Base-by-base conservation (phyloP, 1,284 basidiomycete genomes). In the Cystobasidiaceae sp. region DNA sequence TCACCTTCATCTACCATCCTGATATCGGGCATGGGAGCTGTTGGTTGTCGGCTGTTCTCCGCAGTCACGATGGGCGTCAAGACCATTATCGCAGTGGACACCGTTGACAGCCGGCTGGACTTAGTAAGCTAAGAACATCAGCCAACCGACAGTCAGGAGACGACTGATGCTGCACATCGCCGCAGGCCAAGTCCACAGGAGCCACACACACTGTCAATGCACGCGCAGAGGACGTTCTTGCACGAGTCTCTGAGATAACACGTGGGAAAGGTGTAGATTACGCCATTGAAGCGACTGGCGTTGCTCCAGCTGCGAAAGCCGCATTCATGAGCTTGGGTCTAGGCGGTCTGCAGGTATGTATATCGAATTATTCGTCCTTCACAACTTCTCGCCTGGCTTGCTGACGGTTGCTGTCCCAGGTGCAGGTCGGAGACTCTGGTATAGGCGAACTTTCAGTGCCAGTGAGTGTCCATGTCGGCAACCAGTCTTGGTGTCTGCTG, bases 81-180 rank as follows among this genome's bases (percentile, higher is more conserved):
- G 4, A 33, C 34, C 15, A 63, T 63, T 25, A 63, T 63, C 23
- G 60, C 50, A n/a, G 60, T 55, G 9, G 60, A 63, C 50, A 59
- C 57, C 21, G 44, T 59, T 28, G 44, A 49, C 19, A 27, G 46
- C 28, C 39, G 64, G 13, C 58, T 66, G 11, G 64, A 46, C 21
- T 57, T 60, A 5, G 62, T 58, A 30, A 17, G 56, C 15, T 23
- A 17, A 21, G 8, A n/a, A n/a, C n/a, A n/a, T n/a, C n/a, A n/a
- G n/a, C 21, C 4, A 5, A 21, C 25, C 49, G 11, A 17, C 7
- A 4, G 11, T 21, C 7, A 4, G 5, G 4, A 44, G 7, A n/a
- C 15, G 15, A 23, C 43, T 44, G 43, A 44, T 17, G 43, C 25
- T 17, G n/a, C 19, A n/a, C 15, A 5, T n/a, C n/a, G n/a, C n/a